phyloP scores from a whole-genome alignment of 2,329 filamentous ascomycete genomes.

The Boeremia exigua region DNA sequence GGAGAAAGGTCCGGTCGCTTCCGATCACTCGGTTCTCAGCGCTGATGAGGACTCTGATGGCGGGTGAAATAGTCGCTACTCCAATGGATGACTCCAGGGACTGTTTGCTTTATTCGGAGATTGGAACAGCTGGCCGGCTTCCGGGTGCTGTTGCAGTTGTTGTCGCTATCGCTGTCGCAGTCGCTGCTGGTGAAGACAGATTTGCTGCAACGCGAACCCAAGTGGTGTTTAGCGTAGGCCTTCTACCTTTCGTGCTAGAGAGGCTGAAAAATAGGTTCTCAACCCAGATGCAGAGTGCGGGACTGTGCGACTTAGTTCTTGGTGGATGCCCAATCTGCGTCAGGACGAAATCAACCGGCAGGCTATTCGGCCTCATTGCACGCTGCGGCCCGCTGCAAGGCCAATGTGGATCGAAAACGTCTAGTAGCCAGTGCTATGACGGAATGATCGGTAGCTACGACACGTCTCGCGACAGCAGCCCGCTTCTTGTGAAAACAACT shows the following conservation, averaged over 20 bases:
- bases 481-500: background rate
- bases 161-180: background rate
- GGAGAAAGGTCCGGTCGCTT: background rate
- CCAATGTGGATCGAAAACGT: conserved; percentile 16
- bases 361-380: conserved; percentile 18
- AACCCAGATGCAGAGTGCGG: background rate
- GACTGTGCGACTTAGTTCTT: conserved; percentile 12
- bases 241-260: background rate
- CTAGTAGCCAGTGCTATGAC: conserved; percentile 15
- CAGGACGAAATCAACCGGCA: conserved; percentile 5
- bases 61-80: background rate
- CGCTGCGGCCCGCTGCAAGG: conserved; percentile 12
- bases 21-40: too few relatives aligned
- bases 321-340: conserved; percentile 14
- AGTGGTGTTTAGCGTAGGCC: background rate
- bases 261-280: background rate
- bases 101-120: background rate
- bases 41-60: background rate
- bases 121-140: background rate
- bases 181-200: background rate
- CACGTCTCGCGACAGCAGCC: background rate
- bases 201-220: background rate
- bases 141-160: background rate
- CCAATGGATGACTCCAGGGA: background rate
- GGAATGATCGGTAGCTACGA: conserved; percentile 2